A percentile compares a stretch with the other conserved stretches of the same genome.
phyloP scores from a whole-genome alignment of 352 stramenopile genomes.

The Phytophthora quininea region DNA sequence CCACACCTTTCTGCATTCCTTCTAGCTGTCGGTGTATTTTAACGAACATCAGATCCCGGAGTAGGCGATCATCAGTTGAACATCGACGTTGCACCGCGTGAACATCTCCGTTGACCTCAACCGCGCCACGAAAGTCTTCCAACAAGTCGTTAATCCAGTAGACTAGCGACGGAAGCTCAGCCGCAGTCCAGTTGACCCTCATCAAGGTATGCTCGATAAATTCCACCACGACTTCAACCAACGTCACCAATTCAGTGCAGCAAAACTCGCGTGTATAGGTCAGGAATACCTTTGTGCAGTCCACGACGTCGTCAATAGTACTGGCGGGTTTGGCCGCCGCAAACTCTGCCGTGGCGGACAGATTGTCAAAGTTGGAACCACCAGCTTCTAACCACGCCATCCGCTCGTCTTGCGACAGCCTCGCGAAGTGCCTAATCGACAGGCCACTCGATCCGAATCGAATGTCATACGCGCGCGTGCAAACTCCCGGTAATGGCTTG shows the following conservation, averaged over 20 bases:
- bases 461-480: not conserved
- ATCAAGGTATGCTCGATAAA: conserved; percentile 5
- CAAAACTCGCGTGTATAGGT: conserved; percentile 9
- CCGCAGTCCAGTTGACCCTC: conserved; percentile 3
- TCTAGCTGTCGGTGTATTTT: conserved; percentile 8
- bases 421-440: not conserved
- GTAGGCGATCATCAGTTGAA: conserved; percentile 3
- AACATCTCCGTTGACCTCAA: not conserved
- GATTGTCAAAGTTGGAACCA: conserved; percentile 9
- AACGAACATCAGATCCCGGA: conserved; percentile 13
- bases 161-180: conserved; percentile 9
- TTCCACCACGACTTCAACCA: conserved; percentile 5
- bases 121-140: conserved; percentile 3
- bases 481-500: not conserved
- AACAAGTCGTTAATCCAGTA: conserved; percentile 10
- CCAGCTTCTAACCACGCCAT: not conserved
- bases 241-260: not conserved
- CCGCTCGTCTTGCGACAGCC: not conserved
- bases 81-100: not conserved
- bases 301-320: conserved; percentile 5
- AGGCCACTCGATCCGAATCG: not conserved
- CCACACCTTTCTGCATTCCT: too few relatives aligned
- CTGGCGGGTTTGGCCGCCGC: not conserved
- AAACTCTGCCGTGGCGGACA: conserved; percentile 14
- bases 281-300: conserved; percentile 4